A percentile compares a stretch with the other conserved stretches of the same genome.
Conservation (phyloP, 1,284 basidiomycete species). For the Apiotrichum mycotoxinovorans region DNA sequence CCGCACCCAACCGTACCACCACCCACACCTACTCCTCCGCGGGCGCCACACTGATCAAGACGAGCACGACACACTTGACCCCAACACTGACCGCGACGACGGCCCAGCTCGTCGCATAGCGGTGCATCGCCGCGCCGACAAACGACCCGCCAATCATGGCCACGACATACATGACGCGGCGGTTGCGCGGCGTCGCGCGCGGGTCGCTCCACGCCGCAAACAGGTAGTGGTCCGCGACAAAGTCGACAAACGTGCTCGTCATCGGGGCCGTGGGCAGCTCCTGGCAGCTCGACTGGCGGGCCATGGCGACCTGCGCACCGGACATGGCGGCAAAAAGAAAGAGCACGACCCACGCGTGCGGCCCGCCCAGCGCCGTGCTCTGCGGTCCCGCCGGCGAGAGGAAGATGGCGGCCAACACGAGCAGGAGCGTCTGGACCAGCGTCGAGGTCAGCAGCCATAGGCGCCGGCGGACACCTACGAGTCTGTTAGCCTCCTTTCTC, state of each 20-base stretch:
- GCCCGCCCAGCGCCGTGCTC: constrained; percentile 19
- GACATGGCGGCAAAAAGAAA: constrained; percentile 44
- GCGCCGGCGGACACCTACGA: constrained; percentile 32
- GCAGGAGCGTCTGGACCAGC: constrained; percentile 26
- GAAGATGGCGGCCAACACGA: constrained; percentile 34
- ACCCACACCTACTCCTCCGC: background rate
- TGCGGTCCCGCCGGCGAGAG: constrained; percentile 31
- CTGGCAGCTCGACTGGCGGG: constrained; percentile 33
- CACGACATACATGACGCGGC: constrained; percentile 36
- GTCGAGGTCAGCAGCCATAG: constrained; percentile 37
- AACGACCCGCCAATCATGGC: constrained; percentile 43
- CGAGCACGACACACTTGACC: constrained; percentile 31
- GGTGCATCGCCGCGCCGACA: constrained; percentile 39
- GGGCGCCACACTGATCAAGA: constrained; percentile 17
- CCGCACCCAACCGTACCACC: no score
- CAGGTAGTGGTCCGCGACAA: constrained; percentile 42
- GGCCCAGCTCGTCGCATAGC: constrained; percentile 32
- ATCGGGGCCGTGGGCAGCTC: constrained; percentile 45
- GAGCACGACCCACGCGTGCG: constrained; percentile 41
- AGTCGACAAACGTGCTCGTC: constrained; percentile 45
- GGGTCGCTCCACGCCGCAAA: constrained; percentile 28
- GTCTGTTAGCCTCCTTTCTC: background rate
- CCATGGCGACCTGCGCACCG: constrained; percentile 48
- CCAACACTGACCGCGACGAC: constrained; percentile 36
- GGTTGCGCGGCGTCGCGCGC: constrained; percentile 36